Base-by-base conservation (phyloP, 768 basidiomycete species). In the Pisolithus microcarpus region DNA sequence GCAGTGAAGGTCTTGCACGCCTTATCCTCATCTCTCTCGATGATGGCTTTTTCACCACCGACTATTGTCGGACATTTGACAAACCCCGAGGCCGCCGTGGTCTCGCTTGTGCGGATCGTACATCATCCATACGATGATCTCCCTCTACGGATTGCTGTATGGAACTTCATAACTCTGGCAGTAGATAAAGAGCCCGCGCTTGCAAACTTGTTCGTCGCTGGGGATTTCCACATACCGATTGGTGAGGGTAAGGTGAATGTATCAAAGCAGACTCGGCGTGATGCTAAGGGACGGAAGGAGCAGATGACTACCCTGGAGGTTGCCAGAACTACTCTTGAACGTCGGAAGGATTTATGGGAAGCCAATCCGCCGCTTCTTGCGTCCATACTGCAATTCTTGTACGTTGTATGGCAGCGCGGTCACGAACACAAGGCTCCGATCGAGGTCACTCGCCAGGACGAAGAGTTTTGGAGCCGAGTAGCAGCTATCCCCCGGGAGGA, bases 111-210 rank as follows among this genome's bases (percentile, higher is more conserved):
- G 2, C 77, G 80, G 19, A 85, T 91, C 34, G 72, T 87, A 6
- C 79, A 82, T 50, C 84, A 91, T 61, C 87, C 88, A 0, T 90
- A 87, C 55, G 85, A 91, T 26, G 89, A 91, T 39, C 72, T 83
- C 18, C 61, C 75, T 7, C 75, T 90, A 30, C 82, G 87, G 18
- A 84, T 78, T 45, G 78, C 85, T 0, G 80, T 89, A 6, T 97
- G 94, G 94, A 79, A 77, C 55, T 85, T 96, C 56, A 82, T 95
- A 37, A 70, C 87, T 0, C 73, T 89, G 16, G 84, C 88, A 1
- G 81, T 94, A 13, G 84, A 89, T 58, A 85, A 84, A 54, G 91
- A 93, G 62, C 91, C 94, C 1, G 91, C 93, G 0, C 72, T 95
- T 5, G 84, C 87, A 2, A 75, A 81, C 49, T 72, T 96, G 24